These are phyloP conservation scores for Volvox reticuliferus DNA, from an alignment of 139 green algal species.

Conservation along the genomic window DNA sequence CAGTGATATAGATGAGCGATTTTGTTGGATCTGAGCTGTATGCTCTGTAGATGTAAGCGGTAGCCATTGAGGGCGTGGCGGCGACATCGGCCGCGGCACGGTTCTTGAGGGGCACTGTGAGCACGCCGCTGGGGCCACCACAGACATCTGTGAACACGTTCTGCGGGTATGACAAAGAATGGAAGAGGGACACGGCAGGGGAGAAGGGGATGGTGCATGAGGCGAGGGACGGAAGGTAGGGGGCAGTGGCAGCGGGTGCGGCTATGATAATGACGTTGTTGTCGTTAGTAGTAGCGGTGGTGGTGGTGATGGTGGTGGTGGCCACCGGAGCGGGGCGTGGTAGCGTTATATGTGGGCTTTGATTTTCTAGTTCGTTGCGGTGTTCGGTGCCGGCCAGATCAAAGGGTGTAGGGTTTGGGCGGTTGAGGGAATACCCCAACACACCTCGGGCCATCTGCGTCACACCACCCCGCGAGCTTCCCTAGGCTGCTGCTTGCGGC, in stretches of 20 bases:
- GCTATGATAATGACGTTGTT: too few relatives aligned
- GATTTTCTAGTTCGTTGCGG: too few relatives aligned
- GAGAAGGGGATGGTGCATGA: background rate
- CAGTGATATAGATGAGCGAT: conserved; percentile 32
- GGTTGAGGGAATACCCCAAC: too few relatives aligned
- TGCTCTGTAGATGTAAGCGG: conserved; percentile 33
- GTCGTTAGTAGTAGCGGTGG: too few relatives aligned
- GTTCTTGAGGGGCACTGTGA: conserved; percentile 14
- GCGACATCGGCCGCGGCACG: background rate
- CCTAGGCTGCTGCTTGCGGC: too few relatives aligned
- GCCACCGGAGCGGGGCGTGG: too few relatives aligned
- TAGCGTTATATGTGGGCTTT: too few relatives aligned
- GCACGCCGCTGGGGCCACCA: background rate
- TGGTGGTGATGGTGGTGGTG: too few relatives aligned
- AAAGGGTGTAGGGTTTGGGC: too few relatives aligned
- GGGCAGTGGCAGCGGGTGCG: background rate
- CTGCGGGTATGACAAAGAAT: background rate
- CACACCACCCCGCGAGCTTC: too few relatives aligned
- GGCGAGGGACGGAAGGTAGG: background rate
- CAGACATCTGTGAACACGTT: conserved; percentile 30
- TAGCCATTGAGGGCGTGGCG: background rate
- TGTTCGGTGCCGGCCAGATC: too few relatives aligned
- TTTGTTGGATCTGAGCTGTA: background rate
- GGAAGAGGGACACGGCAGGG: background rate
- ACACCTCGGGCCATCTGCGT: too few relatives aligned